A percentile compares a stretch with the other conserved stretches of the same genome.
Evolutionary conservation across 306 rosid genomes (phyloP).

Genomic region (Begonia masoniana): DNA sequence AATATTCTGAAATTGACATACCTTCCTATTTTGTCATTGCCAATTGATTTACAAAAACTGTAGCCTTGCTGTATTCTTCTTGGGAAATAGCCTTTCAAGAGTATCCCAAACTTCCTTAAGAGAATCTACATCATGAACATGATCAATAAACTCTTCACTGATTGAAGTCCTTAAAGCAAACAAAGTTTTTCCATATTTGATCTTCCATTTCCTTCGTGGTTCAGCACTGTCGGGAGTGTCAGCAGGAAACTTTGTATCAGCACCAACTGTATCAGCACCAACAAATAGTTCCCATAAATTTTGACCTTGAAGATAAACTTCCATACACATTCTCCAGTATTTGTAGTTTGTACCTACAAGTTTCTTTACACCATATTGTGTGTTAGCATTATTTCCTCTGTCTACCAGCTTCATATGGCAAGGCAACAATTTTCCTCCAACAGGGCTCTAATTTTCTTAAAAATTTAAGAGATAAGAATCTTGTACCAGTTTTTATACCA

Average conservation of each 20-base stretch:
- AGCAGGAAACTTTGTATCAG: background rate
- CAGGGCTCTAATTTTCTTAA: no score
- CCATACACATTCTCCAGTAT: conserved; percentile 7
- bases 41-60: conserved; percentile 1
- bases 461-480: no score
- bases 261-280: conserved; percentile 3
- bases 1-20: conserved; percentile 5
- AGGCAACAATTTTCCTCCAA: no score
- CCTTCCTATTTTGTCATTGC: background rate
- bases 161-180: conserved; percentile 6
- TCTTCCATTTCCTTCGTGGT: no score
- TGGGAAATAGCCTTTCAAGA: background rate
- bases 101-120: conserved; percentile 2
- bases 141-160: conserved; percentile 2
- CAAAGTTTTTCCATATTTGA: background rate
- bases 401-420: no score
- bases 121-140: background rate
- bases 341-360: conserved; percentile 7
- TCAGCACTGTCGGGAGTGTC: background rate
- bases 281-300: conserved; percentile 1
- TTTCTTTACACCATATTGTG: conserved; percentile 2
- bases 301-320: conserved; percentile 5
- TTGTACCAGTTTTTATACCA: no score
- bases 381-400: no score
- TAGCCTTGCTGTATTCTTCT: background rate